Base-by-base conservation (phyloP, 1,284 basidiomycete species). In the Puccinia triticina region DNA sequence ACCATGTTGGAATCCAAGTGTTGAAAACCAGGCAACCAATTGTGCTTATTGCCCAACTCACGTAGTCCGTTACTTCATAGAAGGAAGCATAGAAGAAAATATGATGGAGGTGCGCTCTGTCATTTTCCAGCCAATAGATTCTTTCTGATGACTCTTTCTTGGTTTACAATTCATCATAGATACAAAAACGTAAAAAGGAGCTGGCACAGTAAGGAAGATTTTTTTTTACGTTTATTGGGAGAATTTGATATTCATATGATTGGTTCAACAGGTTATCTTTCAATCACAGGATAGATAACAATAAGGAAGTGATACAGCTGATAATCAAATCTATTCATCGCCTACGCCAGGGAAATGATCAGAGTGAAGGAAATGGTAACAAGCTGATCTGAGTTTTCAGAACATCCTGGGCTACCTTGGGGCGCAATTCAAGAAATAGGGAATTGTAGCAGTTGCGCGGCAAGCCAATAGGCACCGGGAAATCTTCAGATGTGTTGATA, bases 371-470 rank as follows among this genome's bases (percentile, higher is more conserved):
- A 29, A 69, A 69, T n/a, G 43, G n/a, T 1, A 43, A 8, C 10
- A 37, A 5, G 1, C 23, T 5, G 4, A 43, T 23, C n/a, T 69
- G 40, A 69, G 26, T 69, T 29, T 69, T 69, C 66, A 69, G 46
- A 14, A 61, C 59, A 12, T 34, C 59, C 59, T 61, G 59, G 59
- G 59, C 59, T 1, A 69, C 66, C 2, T 40, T 23, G 21, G 37
- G 37, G 43, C 26, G 43, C 37, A 37, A 69, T 57, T 34, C n/a
- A n/a, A 75, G 26, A 53, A 34, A 75, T 11, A 18, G 11, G 12
- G 73, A 53, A 26, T 57, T 26, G 34, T 75, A 75, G 57, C 73
- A 75, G 53, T 37, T 59, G 1, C 29, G 37, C 3, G 73, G 73
- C 16, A 75, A 59, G 16, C 73, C 73, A 21, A 57, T 43, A n/a